A percentile compares a stretch with the other conserved stretches of the same genome.
phyloP scores from a whole-genome alignment of 108 stramenopile species.

The Cyclotella kingstonii region DNA sequence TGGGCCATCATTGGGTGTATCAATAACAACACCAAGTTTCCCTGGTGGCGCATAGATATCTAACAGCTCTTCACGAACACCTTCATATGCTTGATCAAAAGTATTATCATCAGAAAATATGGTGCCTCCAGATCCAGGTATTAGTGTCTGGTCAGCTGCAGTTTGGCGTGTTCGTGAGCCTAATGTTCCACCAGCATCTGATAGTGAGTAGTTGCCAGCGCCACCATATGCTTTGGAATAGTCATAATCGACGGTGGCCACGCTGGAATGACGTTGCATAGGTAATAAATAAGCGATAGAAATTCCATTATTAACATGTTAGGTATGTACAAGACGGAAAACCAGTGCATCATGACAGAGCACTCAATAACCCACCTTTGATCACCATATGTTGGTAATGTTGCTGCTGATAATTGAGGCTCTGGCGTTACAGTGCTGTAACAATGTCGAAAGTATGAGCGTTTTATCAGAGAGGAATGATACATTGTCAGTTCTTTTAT shows the following conservation, averaged over 20 bases:
- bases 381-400: conserved; percentile 47
- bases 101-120: conserved; percentile 45
- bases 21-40: conserved; percentile 89
- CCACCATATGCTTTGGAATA: conserved; percentile 85
- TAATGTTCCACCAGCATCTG: conserved; percentile 77
- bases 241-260: conserved; percentile 83
- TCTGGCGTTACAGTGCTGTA: conserved; percentile 13
- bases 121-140: conserved; percentile 53
- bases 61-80: conserved; percentile 66
- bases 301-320: no score
- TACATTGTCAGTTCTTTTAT: no score
- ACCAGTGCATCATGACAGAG: conserved; percentile 2
- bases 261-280: conserved; percentile 40
- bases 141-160: conserved; percentile 31
- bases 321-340: no score
- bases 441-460: conserved; percentile 24
- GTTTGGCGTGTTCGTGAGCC: conserved; percentile 61
- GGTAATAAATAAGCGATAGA: not conserved
- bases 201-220: conserved; percentile 60
- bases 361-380: conserved; percentile 56
- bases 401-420: conserved; percentile 12
- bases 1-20: conserved; percentile 83
- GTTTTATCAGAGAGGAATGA: conserved; percentile 2
- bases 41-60: conserved; percentile 83
- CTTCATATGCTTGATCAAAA: conserved; percentile 43